phyloP scores from a whole-genome alignment of 2,329 filamentous ascomycete genomes.

The Penicillium rolfsii region DNA sequence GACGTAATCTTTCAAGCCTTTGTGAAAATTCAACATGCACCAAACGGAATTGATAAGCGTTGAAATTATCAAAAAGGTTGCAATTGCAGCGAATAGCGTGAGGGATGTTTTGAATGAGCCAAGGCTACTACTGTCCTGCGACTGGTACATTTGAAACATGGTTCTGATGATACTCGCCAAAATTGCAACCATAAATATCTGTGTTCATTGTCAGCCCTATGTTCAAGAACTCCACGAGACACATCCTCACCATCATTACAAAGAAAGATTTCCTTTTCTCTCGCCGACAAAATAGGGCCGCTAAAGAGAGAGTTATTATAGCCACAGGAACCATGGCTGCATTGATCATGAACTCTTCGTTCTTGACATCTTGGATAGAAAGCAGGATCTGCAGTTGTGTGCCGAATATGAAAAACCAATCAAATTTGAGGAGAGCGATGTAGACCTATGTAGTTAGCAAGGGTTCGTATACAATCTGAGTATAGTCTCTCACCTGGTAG shows the following conservation, averaged over 20 bases:
- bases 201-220: slow-evolving; percentile 2
- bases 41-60: slow-evolving; percentile 21
- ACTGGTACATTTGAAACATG: slow-evolving; percentile 12
- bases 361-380: slow-evolving; percentile 8
- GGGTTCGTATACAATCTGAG: accelerated
- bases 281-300: slow-evolving; percentile 23
- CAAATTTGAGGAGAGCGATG: slow-evolving; percentile 27
- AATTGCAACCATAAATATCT: slow-evolving; percentile 21
- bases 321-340: slow-evolving; percentile 23
- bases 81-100: slow-evolving; percentile 21
- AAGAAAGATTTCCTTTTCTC: slow-evolving; percentile 25
- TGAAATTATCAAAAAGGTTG: slow-evolving; percentile 16
- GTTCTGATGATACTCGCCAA: slow-evolving; percentile 16
- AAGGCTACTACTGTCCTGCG: slow-evolving; percentile 4
- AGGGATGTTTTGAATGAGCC: slow-evolving; percentile 19
- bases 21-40: slow-evolving; percentile 26
- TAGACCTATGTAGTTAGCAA: slow-evolving; percentile 18
- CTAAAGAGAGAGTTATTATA: slow-evolving; percentile 16
- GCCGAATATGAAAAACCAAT: slow-evolving; percentile 29
- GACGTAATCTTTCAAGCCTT: slow-evolving; percentile 26
- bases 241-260: slow-evolving; percentile 18
- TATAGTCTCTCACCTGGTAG: slow-evolving; percentile 19
- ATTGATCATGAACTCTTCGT: slow-evolving; percentile 22
- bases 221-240: not conserved
- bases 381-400: slow-evolving; percentile 27